Conservation (phyloP, 495 filamentous ascomycete genomes). For the Jackrogersella minutella region DNA sequence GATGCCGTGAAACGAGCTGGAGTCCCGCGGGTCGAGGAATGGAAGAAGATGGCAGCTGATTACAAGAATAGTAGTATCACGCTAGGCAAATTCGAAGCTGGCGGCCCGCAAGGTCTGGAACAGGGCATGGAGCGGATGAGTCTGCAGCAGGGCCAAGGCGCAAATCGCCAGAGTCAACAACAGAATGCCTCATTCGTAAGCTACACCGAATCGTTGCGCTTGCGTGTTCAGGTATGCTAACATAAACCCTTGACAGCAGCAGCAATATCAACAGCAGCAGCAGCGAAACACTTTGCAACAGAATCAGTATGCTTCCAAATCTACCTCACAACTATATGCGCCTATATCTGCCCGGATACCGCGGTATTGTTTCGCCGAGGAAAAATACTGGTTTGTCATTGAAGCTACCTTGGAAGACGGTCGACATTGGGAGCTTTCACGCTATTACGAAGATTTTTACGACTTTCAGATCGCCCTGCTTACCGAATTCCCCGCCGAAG, state of each 20-base stretch:
- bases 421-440: conserved; percentile 87
- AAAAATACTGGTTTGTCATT: conserved; percentile 98
- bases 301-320: conserved; percentile 48
- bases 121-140: conserved; percentile 85
- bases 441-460: conserved; percentile 98
- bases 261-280: conserved; percentile 38
- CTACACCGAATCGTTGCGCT: conserved; percentile 13
- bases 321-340: conserved; percentile 56
- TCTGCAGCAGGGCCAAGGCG: conserved; percentile 60
- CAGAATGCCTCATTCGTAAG: conserved; percentile 55
- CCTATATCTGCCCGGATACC: conserved; percentile 83
- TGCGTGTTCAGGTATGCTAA: conserved; percentile 22
- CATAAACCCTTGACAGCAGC: conserved; percentile 41
- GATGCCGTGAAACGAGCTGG: conserved; percentile 90
- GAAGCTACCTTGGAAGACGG: conserved; percentile 92
- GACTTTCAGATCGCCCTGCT: conserved; percentile 97
- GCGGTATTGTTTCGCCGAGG: conserved; percentile 93
- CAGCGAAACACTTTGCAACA: conserved; percentile 44
- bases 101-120: conserved; percentile 59
- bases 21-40: conserved; percentile 97
- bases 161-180: conserved; percentile 54
- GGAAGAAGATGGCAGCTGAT: conserved; percentile 99
- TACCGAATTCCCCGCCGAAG: conserved; percentile 92
- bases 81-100: conserved; percentile 83
- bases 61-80: conserved; percentile 99